Evolutionary conservation across 768 basidiomycete genomes (phyloP).

Genomic region (Exsudoporus frostii): DNA sequence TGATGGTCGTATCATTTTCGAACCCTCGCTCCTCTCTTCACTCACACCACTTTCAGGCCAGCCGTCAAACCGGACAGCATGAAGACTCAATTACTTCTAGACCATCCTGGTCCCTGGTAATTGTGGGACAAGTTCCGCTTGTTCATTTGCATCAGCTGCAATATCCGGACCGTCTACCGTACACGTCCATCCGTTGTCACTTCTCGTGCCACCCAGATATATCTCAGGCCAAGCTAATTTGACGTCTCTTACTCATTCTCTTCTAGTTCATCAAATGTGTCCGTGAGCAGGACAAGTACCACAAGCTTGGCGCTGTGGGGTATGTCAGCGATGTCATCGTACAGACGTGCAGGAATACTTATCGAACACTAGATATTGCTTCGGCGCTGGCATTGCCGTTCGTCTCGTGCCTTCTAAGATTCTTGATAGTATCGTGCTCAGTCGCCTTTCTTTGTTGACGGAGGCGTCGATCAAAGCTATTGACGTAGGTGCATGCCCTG

Average conservation of each 20-base stretch:
- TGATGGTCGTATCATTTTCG: conserved; percentile 36
- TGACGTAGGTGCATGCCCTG: conserved; percentile 6
- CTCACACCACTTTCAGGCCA: conserved; percentile 20
- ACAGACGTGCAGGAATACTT: not conserved
- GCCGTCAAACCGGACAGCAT: conserved; percentile 28
- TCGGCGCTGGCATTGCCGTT: conserved; percentile 33
- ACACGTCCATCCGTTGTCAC: conserved; percentile 29
- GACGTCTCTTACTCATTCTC: not conserved
- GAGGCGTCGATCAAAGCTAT: conserved; percentile 36
- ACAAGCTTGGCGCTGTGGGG: conserved; percentile 43
- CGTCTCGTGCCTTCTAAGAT: conserved; percentile 30
- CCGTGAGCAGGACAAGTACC: conserved; percentile 38
- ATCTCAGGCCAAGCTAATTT: not conserved
- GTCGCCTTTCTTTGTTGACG: conserved; percentile 38
- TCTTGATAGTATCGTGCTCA: conserved; percentile 38
- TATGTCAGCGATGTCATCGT: conserved; percentile 17
- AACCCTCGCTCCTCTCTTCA: not conserved
- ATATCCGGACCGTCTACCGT: conserved; percentile 16
- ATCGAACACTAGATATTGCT: conserved; percentile 34
- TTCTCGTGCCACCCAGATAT: conserved; percentile 24
- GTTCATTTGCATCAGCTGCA: conserved; percentile 15
- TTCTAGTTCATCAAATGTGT: conserved; percentile 36
- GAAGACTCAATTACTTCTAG: conserved; percentile 26
- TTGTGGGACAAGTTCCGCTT: conserved; percentile 19
- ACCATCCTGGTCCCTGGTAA: conserved; percentile 27